Evolutionary conservation across 306 rosid genomes (phyloP).

Genomic region (Purshia tridentata): DNA sequence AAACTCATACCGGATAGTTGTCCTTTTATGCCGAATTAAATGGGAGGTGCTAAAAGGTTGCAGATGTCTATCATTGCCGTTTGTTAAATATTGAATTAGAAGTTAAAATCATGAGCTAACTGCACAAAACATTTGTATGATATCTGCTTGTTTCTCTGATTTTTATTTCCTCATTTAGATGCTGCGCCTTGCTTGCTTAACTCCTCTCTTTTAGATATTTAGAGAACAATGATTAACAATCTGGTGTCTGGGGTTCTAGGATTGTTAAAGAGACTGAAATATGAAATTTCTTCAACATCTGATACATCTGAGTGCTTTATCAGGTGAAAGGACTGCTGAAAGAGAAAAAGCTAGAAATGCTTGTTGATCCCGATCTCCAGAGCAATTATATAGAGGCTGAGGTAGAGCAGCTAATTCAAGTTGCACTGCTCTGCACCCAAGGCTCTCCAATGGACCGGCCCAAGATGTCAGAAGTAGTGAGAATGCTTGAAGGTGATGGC

Average conservation of each 20-base stretch:
- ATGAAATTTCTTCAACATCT: conserved; percentile 13
- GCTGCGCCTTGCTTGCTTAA: neutral
- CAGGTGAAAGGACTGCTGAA: conserved; percentile 93
- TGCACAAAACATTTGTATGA: neutral
- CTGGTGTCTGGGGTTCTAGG: neutral
- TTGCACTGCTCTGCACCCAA: conserved; percentile 95
- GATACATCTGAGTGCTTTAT: conserved; percentile 24
- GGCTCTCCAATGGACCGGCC: conserved; percentile 96
- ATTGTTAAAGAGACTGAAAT: neutral
- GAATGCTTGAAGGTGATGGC: conserved; percentile 98
- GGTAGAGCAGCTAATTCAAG: conserved; percentile 97
- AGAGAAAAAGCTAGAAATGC: conserved; percentile 88
- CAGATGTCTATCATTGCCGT: neutral
- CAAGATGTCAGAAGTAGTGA: conserved; percentile 95
- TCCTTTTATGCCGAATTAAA: neutral
- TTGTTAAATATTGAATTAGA: neutral
- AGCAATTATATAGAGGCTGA: conserved; percentile 78
- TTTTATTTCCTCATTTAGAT: neutral
- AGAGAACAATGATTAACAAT: neutral
- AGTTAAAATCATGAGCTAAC: neutral
- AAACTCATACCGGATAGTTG: neutral
- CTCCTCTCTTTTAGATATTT: neutral
- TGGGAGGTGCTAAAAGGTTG: neutral
- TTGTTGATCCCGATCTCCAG: conserved; percentile 95
- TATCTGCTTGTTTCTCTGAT: neutral